A percentile compares a stretch with the other conserved stretches of the same genome.
These are phyloP conservation scores for Mycena olivaceomarginata DNA, from an alignment of 768 basidiomycete genomes.

Conservation along the genomic window DNA sequence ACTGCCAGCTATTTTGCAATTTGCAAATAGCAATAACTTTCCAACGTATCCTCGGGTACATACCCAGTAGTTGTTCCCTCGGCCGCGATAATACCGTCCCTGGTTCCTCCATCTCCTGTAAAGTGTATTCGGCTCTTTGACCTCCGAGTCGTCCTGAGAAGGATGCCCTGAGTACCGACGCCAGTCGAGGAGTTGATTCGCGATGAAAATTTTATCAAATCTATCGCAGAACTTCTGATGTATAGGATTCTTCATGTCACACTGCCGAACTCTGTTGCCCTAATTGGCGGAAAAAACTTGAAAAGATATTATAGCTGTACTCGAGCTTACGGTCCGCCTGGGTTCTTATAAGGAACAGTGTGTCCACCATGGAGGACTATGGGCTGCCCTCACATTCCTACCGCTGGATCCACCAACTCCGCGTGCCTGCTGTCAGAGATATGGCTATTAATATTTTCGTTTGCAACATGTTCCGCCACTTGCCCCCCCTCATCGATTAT, in stretches of 20 bases:
- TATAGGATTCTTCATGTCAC: not conserved
- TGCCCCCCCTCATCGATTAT: conserved; percentile 30
- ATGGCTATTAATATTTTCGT: conserved; percentile 34
- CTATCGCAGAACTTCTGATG: too few relatives aligned
- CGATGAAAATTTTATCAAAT: too few relatives aligned
- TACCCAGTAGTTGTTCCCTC: not conserved
- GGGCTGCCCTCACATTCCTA: conserved; percentile 1
- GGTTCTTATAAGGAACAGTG: not conserved
- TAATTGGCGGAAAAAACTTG: not conserved
- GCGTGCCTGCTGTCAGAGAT: conserved; percentile 28
- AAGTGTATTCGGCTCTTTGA: not conserved
- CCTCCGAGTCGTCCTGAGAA: too few relatives aligned
- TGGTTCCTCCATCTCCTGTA: not conserved
- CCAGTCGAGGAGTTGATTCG: too few relatives aligned
- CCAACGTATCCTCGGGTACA: not conserved
- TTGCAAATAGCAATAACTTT: too few relatives aligned
- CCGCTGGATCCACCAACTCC: not conserved
- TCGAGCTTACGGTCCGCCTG: not conserved
- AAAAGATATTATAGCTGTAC: conserved; percentile 6
- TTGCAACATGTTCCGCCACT: conserved; percentile 18
- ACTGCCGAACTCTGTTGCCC: not conserved
- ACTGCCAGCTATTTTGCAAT: too few relatives aligned
- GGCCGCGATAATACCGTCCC: not conserved
- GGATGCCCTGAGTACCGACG: too few relatives aligned
- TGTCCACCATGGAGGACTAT: conserved; percentile 1